phyloP scores from a whole-genome alignment of 2,329 filamentous ascomycete species.

The Trichoderma lentiforme region DNA sequence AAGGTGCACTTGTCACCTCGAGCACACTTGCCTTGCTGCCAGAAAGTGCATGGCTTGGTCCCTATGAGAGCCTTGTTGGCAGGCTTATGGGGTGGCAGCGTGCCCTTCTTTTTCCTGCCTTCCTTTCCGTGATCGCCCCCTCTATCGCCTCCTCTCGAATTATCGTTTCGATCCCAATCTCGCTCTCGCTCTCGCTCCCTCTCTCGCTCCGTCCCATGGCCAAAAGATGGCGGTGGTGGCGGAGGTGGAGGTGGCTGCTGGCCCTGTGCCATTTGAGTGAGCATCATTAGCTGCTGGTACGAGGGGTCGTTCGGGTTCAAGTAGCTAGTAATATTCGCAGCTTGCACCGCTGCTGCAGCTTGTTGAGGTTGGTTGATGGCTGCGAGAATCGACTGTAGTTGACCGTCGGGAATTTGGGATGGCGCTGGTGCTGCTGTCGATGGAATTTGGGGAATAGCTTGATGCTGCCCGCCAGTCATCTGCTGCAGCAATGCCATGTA shows the following conservation, averaged over 20 bases:
- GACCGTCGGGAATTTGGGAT: conserved; percentile 33
- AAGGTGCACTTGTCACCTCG: conserved; percentile 74
- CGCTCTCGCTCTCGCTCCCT: conserved; percentile 23
- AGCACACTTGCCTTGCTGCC: conserved; percentile 66
- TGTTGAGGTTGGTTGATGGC: conserved; percentile 39
- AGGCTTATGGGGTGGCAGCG: conserved; percentile 41
- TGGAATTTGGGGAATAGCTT: conserved; percentile 20
- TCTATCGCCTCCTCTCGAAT: conserved; percentile 25
- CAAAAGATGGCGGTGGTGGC: conserved; percentile 23
- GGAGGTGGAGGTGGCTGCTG: conserved; percentile 29
- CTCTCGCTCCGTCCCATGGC: conserved; percentile 33
- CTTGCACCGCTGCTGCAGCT: conserved; percentile 20
- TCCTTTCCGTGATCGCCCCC: conserved; percentile 36
- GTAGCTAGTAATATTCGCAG: conserved; percentile 24
- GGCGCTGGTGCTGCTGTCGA: conserved; percentile 15
- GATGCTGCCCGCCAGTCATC: conserved; percentile 36
- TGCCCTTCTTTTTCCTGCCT: conserved; percentile 40
- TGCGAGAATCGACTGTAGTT: conserved; percentile 44
- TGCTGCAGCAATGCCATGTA: conserved; percentile 44
- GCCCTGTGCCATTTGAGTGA: conserved; percentile 37
- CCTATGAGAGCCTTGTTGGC: conserved; percentile 58
- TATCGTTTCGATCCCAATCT: conserved; percentile 36
- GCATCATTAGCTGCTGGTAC: conserved; percentile 40
- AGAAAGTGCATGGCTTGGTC: conserved; percentile 69
- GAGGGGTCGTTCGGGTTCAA: conserved; percentile 39